Evolutionary conservation across 169 alveolate genomes (phyloP), one percentile per base, ranked within the genome.

Genomic region (Theileria sp.): DNA sequence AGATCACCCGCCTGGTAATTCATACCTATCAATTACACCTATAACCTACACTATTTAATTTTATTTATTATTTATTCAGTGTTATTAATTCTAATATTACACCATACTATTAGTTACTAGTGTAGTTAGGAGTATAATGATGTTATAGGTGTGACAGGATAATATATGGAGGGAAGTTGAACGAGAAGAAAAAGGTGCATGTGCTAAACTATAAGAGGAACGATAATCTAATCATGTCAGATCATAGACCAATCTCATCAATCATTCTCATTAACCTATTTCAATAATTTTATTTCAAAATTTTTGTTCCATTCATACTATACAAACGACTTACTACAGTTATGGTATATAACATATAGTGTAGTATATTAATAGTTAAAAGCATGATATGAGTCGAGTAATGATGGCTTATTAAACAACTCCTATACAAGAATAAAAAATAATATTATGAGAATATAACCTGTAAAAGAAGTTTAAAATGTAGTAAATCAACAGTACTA

Each of bases 1-100:
- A 93, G 99, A 77, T 80, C 93, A 1, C 99, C 99, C 28, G 95
- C 99, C 0, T 97, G 97, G 96, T 92, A 95, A 60, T 32, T 32
- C 5, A 3, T 32, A 5, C 36, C 36, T 3, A 32, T n/a, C n/a
- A n/a, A n/a, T n/a, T n/a, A n/a, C n/a, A n/a, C n/a, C n/a, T n/a
- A n/a, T n/a, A n/a, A n/a, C n/a, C n/a, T n/a, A n/a, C n/a, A n/a
- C n/a, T n/a, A n/a, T n/a, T n/a, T n/a, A n/a, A n/a, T n/a, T n/a
- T n/a, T n/a, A n/a, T n/a, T n/a, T n/a, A n/a, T n/a, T n/a, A n/a
- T n/a, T n/a, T n/a, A n/a, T n/a, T n/a, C n/a, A n/a, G n/a, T n/a
- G n/a, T n/a, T n/a, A n/a, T n/a, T n/a, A n/a, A n/a, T n/a, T n/a
- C n/a, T n/a, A n/a, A n/a, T n/a, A n/a, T n/a, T n/a, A n/a, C n/a